phyloP scores from a whole-genome alignment of 2,329 filamentous ascomycete species.

The Didymella keratinophila region DNA sequence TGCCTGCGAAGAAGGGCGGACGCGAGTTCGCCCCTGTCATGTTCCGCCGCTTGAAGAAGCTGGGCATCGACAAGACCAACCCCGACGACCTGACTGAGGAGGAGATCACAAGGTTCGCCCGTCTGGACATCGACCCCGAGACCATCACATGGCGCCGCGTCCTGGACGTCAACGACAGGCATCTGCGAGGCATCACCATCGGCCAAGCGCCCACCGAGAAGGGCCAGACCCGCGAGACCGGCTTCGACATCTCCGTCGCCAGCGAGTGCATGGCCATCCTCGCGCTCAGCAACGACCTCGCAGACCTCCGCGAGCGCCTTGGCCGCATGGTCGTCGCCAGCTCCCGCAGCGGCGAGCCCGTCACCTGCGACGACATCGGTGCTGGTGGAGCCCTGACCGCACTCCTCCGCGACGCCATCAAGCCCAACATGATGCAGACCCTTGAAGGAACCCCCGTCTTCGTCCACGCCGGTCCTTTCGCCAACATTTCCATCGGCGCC shows the following conservation, averaged over 20 bases:
- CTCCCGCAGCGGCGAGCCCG: slow-evolving; percentile 83
- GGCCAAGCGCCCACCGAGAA: slow-evolving; percentile 91
- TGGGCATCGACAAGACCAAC: slow-evolving; percentile 94
- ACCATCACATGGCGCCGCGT: slow-evolving; percentile 98
- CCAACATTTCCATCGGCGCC: slow-evolving; percentile 97
- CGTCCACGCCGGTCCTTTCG: slow-evolving; percentile 96
- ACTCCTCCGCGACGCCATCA: slow-evolving; percentile 97
- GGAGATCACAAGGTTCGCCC: slow-evolving; percentile 86
- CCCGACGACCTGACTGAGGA: slow-evolving; percentile 90
- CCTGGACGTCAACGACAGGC: slow-evolving; percentile 95
- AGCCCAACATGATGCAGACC: slow-evolving; percentile 98
- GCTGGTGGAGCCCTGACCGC: slow-evolving; percentile 90
- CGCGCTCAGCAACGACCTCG: slow-evolving; percentile 85
- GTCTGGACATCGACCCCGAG: slow-evolving; percentile 93
- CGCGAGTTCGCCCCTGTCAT: slow-evolving; percentile 87
- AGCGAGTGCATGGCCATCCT: slow-evolving; percentile 99
- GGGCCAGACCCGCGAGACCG: slow-evolving; percentile 85
- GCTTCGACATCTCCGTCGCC: slow-evolving; percentile 97
- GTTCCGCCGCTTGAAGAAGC: slow-evolving; percentile 92
- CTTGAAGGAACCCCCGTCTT: slow-evolving; percentile 97
- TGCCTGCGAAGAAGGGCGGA: slow-evolving; percentile 89
- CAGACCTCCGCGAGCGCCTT: slow-evolving; percentile 90
- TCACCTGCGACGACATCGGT: slow-evolving; percentile 95
- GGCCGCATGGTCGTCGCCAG: slow-evolving; percentile 95
- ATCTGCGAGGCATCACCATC: slow-evolving; percentile 87